Conservation (phyloP, 2,329 filamentous ascomycete species). For the Septoria petroselini region DNA sequence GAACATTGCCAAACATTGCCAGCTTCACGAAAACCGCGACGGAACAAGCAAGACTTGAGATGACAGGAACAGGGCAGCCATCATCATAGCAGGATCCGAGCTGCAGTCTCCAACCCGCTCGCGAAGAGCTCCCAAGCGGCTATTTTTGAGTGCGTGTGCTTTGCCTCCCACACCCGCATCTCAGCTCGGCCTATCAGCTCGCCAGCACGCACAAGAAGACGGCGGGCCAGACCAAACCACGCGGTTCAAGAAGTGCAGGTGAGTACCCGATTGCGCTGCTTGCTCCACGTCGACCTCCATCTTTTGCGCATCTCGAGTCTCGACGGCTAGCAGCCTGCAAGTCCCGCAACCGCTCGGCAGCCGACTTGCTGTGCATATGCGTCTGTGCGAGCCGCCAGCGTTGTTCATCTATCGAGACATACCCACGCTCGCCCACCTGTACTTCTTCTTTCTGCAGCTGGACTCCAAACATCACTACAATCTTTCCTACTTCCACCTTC, state of each 20-base stretch:
- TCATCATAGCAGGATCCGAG: background rate
- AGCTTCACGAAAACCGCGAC: too few relatives aligned
- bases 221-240: constrained; percentile 7
- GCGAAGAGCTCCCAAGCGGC: constrained; percentile 15
- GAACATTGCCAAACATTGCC: too few relatives aligned
- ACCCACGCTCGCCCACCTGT: constrained; percentile 13
- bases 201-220: constrained; percentile 11
- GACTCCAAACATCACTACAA: constrained; percentile 24
- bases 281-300: constrained; percentile 9
- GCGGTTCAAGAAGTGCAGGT: constrained; percentile 20
- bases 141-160: constrained; percentile 21
- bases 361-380: constrained; percentile 11
- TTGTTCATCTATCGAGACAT: constrained; percentile 13
- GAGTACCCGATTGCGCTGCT: constrained; percentile 20
- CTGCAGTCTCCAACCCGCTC: constrained; percentile 2
- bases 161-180: constrained; percentile 15
- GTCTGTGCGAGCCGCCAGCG: constrained; percentile 31
- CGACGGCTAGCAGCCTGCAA: constrained; percentile 9
- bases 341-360: constrained; percentile 23
- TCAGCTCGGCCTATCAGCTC: constrained; percentile 23
- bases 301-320: constrained; percentile 1
- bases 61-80: background rate
- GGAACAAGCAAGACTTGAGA: background rate
- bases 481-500: constrained; percentile 22
- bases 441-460: constrained; percentile 26